Evolutionary conservation across 2,329 filamentous ascomycete species (phyloP).

Genomic region (Lachnellula arida): DNA sequence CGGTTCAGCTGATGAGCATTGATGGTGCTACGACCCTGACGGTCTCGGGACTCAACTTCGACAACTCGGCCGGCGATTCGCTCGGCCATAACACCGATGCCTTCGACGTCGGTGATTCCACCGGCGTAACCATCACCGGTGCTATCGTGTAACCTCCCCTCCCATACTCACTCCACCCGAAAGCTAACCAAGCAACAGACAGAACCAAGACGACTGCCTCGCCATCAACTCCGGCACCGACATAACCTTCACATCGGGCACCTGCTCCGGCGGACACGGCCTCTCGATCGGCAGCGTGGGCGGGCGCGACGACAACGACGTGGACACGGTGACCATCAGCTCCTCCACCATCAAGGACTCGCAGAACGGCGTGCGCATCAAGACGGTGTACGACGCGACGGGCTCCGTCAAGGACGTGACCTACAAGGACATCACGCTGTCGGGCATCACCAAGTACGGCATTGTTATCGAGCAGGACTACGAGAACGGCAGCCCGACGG

Average conservation of each 20-base stretch:
- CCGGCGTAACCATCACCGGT: conserved; percentile 45
- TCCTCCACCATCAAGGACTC: conserved; percentile 45
- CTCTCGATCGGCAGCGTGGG: conserved; percentile 57
- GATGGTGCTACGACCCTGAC: conserved; percentile 41
- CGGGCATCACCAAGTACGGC: conserved; percentile 39
- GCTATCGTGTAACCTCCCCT: conserved; percentile 38
- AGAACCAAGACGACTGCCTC: conserved; percentile 52
- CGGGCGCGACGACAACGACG: conserved; percentile 49
- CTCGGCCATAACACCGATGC: conserved; percentile 51
- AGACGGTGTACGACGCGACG: conserved; percentile 35
- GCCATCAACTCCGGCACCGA: conserved; percentile 51
- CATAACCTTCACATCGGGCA: conserved; percentile 28
- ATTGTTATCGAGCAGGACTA: conserved; percentile 57
- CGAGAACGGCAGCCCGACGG: conserved; percentile 25
- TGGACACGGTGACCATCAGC: conserved; percentile 48
- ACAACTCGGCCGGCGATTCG: conserved; percentile 51
- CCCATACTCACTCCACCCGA: neutral
- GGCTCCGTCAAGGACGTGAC: conserved; percentile 44
- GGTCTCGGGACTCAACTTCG: conserved; percentile 48
- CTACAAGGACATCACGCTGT: conserved; percentile 48
- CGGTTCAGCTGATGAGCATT: conserved; percentile 48
- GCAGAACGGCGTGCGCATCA: conserved; percentile 43
- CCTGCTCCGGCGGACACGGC: conserved; percentile 36
- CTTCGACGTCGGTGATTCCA: conserved; percentile 45
- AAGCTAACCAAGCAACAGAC: neutral